These are phyloP conservation scores for Kockiozyma suomiensis DNA, from an alignment of 805 yeast species.

Conservation along the genomic window DNA sequence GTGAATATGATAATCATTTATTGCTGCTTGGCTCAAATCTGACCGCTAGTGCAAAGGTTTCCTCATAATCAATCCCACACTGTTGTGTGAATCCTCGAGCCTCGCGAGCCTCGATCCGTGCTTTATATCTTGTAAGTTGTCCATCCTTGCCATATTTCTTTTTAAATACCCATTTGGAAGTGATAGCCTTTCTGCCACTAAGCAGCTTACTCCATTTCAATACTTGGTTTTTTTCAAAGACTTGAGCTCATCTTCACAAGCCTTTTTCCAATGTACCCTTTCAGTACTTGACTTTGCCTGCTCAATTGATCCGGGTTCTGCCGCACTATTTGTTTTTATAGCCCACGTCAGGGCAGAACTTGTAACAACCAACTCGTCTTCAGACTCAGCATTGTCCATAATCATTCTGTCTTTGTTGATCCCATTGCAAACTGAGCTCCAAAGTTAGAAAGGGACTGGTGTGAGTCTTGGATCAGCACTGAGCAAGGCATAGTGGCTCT, in stretches of 20 bases:
- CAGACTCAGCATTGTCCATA: too few species aligned
- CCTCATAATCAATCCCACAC: conserved; percentile 39
- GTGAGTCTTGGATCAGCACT: too few species aligned
- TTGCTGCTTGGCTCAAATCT: conserved; percentile 30
- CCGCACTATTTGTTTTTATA: too few species aligned
- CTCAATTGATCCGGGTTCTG: too few species aligned
- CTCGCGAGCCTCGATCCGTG: conserved; percentile 40
- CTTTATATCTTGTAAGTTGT: conserved; percentile 31
- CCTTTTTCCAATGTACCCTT: conserved; percentile 3
- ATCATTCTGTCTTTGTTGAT: too few species aligned
- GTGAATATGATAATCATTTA: conserved; percentile 11
- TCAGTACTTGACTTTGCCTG: too few species aligned
- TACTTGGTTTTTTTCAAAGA: conserved; percentile 15
- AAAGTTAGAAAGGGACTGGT: too few species aligned
- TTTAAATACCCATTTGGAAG: conserved; percentile 36
- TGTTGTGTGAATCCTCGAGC: conserved; percentile 37
- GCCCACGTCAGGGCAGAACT: too few species aligned
- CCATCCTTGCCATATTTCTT: conserved; percentile 24
- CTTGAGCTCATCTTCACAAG: not conserved
- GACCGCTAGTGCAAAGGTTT: conserved; percentile 40
- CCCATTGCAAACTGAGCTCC: too few species aligned
- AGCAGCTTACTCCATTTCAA: conserved; percentile 15
- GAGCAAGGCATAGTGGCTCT: too few species aligned
- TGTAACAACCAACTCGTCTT: too few species aligned
- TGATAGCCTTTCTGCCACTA: too few species aligned